Base-by-base conservation (phyloP, 495 filamentous ascomycete genomes). In the Aspergillus cavernicola region DNA sequence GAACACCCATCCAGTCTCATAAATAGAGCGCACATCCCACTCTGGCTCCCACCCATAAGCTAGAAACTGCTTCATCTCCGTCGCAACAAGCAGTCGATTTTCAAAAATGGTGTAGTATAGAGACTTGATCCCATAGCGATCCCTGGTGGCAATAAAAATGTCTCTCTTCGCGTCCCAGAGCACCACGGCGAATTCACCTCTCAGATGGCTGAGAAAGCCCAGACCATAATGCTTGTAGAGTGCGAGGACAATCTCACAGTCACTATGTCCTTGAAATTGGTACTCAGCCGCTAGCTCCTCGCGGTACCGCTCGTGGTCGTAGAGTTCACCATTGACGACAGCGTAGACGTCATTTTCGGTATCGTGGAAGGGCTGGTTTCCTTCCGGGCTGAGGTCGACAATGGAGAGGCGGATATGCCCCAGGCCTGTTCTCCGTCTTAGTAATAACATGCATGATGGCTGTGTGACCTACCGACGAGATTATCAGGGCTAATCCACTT, bases 281-380 rank as follows among this genome's bases (percentile, higher is more conserved):
- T 75, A 77, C 18, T 67, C 52, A 11, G 55, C 19, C 24, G 55
- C 53, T n/a, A 75, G 60, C 10, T 68, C 48, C 1, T 39, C 47
- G 6, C 71, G 71, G 20, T 77, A 60, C 7, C 58, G 46, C 13
- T 78, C 71, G 47, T 75, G 55, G 56, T 76, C 74, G 58, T 81
- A 83, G 29, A 83, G 66, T 55, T 81, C 80, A 37, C 80, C 80
- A 50, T 81, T 81, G 43, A 81, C 72, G 29, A 81, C 71, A 4
- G 75, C 76, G 58, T 80, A 74, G 29, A 81, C 64, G 0, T 40
- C 55, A 36, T 58, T 51, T 29, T 65, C 60, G n/a, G 23, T 32
- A 56, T 65, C 62, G 40, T 74, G 66, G 51, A 81, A 71, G 2
- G 78, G 79, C 44, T 83, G 79, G 19, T 58, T 55, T 31, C 70